These are phyloP conservation scores for Excoecaria cochinchinensis DNA, from an alignment of 345 rosid species.

Conservation along the genomic window DNA sequence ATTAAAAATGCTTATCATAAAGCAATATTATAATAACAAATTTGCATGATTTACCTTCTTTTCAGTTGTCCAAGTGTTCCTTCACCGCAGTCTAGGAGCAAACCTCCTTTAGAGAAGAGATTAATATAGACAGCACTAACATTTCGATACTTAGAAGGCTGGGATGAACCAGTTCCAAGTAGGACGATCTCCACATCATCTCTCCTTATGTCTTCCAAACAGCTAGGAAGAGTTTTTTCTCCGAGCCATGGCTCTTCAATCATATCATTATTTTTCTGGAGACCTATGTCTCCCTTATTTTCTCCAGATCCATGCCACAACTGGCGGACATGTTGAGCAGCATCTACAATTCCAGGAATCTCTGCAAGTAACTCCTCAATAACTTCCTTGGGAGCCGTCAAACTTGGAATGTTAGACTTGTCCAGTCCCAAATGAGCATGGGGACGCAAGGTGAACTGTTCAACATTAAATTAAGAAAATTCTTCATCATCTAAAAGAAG, in stretches of 20 bases:
- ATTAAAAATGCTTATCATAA: neutral
- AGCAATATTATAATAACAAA: neutral
- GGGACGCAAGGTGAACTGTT: constrained; percentile 91
- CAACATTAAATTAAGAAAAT: constrained; percentile 1
- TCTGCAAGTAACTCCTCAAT: constrained; percentile 62
- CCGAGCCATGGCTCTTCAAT: constrained; percentile 76
- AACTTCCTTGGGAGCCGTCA: constrained; percentile 41
- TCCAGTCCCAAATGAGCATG: constrained; percentile 72
- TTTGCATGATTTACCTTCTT: constrained; percentile 53
- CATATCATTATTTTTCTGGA: constrained; percentile 30
- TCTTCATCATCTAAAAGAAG: neutral
- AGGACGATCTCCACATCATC: constrained; percentile 91
- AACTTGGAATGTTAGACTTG: constrained; percentile 62
- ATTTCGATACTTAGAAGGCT: constrained; percentile 93
- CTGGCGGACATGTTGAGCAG: constrained; percentile 48
- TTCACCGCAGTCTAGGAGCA: constrained; percentile 92
- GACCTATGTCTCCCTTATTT: constrained; percentile 20
- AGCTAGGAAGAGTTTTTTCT: constrained; percentile 55
- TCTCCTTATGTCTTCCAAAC: constrained; percentile 71
- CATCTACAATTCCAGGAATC: constrained; percentile 70
- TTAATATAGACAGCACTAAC: constrained; percentile 75
- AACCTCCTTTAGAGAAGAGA: constrained; percentile 72
- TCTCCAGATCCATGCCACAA: constrained; percentile 48
- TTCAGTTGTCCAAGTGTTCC: constrained; percentile 94
- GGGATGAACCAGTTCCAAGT: constrained; percentile 96